These are phyloP conservation scores for Odontarrhena argentea DNA, from an alignment of 345 rosid genomes.

Conservation along the genomic window DNA sequence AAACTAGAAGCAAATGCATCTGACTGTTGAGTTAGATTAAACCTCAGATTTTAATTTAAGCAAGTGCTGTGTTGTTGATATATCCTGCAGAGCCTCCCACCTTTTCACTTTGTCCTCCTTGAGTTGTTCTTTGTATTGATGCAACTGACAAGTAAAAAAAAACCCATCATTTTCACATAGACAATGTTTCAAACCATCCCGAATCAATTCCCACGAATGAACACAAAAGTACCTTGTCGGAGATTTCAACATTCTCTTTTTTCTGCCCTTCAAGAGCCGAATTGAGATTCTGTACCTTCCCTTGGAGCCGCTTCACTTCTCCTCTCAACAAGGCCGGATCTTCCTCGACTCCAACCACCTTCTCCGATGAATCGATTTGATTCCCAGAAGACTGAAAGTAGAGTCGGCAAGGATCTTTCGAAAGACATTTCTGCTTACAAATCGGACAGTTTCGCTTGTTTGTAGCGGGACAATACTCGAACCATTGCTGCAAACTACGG, in stretches of 20 bases:
- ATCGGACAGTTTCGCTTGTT: constrained; percentile 85
- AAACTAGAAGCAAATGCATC: constrained; percentile 1
- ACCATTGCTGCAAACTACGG: constrained; percentile 93
- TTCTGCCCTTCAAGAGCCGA: constrained; percentile 51
- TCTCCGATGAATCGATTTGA: constrained; percentile 48
- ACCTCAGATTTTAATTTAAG: constrained; percentile 71
- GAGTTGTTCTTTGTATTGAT: constrained; percentile 50
- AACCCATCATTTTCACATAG: background rate
- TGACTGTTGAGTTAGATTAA: background rate
- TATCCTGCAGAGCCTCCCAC: constrained; percentile 64
- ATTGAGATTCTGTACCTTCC: constrained; percentile 55
- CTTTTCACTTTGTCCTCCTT: constrained; percentile 54
- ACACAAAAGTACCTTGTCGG: constrained; percentile 54
- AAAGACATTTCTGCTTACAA: constrained; percentile 72
- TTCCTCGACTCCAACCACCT: constrained; percentile 42
- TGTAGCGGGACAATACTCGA: constrained; percentile 69
- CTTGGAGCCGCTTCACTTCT: constrained; percentile 64
- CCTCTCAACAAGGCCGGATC: constrained; percentile 58
- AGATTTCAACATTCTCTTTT: constrained; percentile 54
- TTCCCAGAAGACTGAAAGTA: constrained; percentile 87
- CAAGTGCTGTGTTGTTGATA: constrained; percentile 47
- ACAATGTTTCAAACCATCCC: background rate
- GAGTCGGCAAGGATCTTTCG: constrained; percentile 57
- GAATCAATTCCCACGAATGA: background rate
- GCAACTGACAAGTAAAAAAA: constrained; percentile 51